Evolutionary conservation across 495 filamentous ascomycete genomes (phyloP).

Genomic region (Pseudoneurospora amorphoporcata): DNA sequence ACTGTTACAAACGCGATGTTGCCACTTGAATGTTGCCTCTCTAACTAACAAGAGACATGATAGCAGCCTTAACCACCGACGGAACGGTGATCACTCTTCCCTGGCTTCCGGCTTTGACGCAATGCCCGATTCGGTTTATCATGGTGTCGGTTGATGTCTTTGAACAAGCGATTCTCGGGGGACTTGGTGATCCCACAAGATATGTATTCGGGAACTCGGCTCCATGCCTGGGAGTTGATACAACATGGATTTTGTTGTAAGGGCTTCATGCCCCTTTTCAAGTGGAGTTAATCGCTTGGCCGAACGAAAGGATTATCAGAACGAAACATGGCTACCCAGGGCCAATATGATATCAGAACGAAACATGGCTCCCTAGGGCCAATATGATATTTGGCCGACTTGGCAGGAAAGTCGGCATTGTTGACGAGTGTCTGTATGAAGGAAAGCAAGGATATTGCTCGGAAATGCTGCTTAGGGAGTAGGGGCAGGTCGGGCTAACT

Average conservation of each 20-base stretch:
- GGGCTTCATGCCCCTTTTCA: constrained; percentile 1
- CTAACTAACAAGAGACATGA: not conserved
- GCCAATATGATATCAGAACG: not conserved
- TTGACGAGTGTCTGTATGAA: not conserved
- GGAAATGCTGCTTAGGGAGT: not conserved
- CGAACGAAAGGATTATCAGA: constrained; percentile 4
- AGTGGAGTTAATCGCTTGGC: not conserved
- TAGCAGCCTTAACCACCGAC: not conserved
- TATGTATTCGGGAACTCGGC: not conserved
- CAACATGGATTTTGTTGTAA: not conserved
- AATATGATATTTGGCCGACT: not conserved
- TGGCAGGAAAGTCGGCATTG: not conserved
- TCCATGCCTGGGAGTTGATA: not conserved
- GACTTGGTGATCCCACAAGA: not conserved
- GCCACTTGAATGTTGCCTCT: not conserved
- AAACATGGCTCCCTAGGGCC: not conserved
- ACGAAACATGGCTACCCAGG: constrained; percentile 6
- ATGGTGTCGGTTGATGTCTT: not conserved
- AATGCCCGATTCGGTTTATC: not conserved
- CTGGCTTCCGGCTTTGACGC: not conserved
- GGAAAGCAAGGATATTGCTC: not conserved
- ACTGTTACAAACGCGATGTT: not conserved
- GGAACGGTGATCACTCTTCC: not conserved
- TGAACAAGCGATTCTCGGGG: not conserved
- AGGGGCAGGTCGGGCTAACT: not conserved